Base-by-base conservation (phyloP, 2,329 filamentous ascomycete species). In the Colletotrichum eleusines region DNA sequence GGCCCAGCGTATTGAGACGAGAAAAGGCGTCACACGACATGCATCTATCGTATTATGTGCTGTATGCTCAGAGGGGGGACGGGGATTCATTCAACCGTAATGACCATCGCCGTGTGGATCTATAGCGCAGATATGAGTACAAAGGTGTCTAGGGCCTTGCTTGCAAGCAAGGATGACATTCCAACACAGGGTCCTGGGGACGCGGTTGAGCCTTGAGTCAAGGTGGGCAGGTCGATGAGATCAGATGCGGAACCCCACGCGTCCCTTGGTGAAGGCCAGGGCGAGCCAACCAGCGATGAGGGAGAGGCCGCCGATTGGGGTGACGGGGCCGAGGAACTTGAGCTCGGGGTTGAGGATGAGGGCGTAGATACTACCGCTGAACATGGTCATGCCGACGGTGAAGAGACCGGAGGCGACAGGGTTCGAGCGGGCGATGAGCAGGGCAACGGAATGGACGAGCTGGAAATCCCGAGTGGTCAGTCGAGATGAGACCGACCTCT, bases 371-470 rank as follows among this genome's bases (percentile, higher is more conserved):
- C 85, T 88, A 2, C 90, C 90, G 70, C 85, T 88, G 79, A 92
- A 92, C 84, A 91, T 85, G 5, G 88, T 88, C 83, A 92, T 91
- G 62, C 90, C 90, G 0, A 88, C 88, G 0, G 87, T 86, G 77
- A 92, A 87, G n/a, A 91, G 81, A 2, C 80, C 80, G 62, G 86
- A 86, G 23, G 89, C 89, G 28, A 89, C 75, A 40, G 85, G 87
- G 75, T 89, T 87, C 73, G 85, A 82, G 14, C 88, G 88, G 1
- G 88, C 84, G 26, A 91, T 80, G 33, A 92, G 87, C 57, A 92
- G 80, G 50, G 87, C 87, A 40, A 86, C 83, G 18, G 88, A 88
- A 81, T 92, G 90, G 58, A 91, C 80, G 55, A 92, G 84, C 89
- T 92, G 75, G 38, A 11, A n/a, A 59, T 61, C 35, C 3, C 14